Base-by-base conservation (phyloP, 2,329 filamentous ascomycete species). In the Magnaporthiopsis incrustans region DNA sequence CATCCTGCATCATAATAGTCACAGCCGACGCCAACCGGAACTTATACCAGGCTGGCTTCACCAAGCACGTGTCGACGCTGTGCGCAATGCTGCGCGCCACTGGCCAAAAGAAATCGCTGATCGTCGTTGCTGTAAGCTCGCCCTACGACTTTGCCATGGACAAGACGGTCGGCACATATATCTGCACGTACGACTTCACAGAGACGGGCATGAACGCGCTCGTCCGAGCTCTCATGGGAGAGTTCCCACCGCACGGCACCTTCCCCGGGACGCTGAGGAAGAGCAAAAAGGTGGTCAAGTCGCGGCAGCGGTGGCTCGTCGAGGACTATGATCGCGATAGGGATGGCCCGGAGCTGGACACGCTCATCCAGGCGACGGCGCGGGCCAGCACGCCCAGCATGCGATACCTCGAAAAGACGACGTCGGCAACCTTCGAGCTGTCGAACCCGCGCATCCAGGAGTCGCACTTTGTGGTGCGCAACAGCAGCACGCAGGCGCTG, bases 91-190 rank as follows among this genome's bases (percentile, higher is more conserved):
- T 92, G 65, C 85, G 87, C 8, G 86, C 88, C 8, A 85, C 84
- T 18, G 90, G 90, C 2, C 90, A 92, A 72, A 91, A 95, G 74
- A 97, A 96, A 76, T 91, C 93, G 1, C 78, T 97, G 53, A 88
- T 97, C 30, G 94, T 97, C 4, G 89, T 97, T 10, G 90, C 94
- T 0, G 93, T 96, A 69, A 97, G 92, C 76, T 97, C 93, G 0
- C 94, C 94, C 0, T 98, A 97, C 74, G 94, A 98, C 74, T 98
- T 98, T 73, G 92, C 92, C 59, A 92, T 94, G 84, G 94, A 98
- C 71, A 89, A 89, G 68, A 87, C 87, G 0, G 94, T 98, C 57
- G 90, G 91, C 7, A 97, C 93, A 1, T 97, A 97, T 71, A 84
- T 98, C 57, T 97, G 94, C 78, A 97, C 93, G 0, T 97, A 96